Percentiles rank a stretch among this genome's conserved stretches.
These are phyloP conservation scores for Fusarium odoratissimum DNA, from an alignment of 2,329 filamentous ascomycete genomes.

Conservation along the genomic window DNA sequence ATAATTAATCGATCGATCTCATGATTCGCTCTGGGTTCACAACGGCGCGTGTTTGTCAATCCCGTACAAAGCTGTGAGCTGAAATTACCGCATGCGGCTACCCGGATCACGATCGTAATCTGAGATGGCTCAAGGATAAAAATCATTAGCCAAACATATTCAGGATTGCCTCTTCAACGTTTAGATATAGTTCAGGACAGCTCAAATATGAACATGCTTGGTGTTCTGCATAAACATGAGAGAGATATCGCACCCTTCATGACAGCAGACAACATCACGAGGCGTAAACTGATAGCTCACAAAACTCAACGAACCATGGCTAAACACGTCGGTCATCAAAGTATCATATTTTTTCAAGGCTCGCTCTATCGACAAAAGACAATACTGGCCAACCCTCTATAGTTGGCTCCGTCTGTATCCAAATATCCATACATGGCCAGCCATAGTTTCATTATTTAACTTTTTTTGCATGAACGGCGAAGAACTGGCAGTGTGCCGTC, in stretches of 20 bases:
- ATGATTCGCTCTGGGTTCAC: conserved; percentile 18
- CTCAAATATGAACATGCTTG: too few relatives aligned
- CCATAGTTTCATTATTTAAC: conserved; percentile 27
- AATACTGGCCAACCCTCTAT: conserved; percentile 18
- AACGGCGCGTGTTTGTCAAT: conserved; percentile 18
- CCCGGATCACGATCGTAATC: conserved; percentile 6
- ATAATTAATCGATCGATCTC: conserved; percentile 34
- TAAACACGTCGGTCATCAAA: conserved; percentile 6
- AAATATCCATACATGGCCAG: conserved; percentile 22
- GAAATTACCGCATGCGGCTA: conserved; percentile 24
- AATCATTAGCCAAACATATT: not conserved
- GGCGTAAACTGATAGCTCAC: conserved; percentile 5
- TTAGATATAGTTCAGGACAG: too few relatives aligned
- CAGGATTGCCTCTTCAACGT: not conserved
- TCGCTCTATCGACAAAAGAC: conserved; percentile 26
- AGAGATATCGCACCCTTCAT: not conserved
- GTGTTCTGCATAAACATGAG: not conserved
- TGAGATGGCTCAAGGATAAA: not conserved
- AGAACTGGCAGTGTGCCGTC: not conserved
- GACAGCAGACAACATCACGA: not conserved
- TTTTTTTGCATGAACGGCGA: not conserved
- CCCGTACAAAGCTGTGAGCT: not conserved
- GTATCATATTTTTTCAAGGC: conserved; percentile 25
- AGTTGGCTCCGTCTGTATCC: conserved; percentile 23
- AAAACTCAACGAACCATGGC: conserved; percentile 4